Percentiles rank a stretch among this genome's conserved stretches.
These are phyloP conservation scores for Saturnispora bothae DNA, from an alignment of 805 yeast species.

Conservation along the genomic window DNA sequence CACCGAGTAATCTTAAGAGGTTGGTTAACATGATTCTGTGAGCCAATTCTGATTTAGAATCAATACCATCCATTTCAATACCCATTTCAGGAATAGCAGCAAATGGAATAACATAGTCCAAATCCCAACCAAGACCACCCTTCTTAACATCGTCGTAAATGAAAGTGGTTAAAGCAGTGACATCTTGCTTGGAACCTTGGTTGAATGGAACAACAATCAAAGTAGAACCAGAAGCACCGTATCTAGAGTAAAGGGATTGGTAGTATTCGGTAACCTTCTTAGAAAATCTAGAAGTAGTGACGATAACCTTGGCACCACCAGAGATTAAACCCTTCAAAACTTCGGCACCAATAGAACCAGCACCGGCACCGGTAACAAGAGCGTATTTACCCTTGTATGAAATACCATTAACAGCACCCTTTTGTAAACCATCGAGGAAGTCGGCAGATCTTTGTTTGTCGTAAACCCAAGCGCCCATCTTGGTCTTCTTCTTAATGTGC, in stretches of 20 bases:
- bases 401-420: slow-evolving; percentile 89
- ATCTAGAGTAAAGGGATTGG: slow-evolving; percentile 85
- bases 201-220: slow-evolving; percentile 96
- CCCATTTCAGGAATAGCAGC: slow-evolving; percentile 99
- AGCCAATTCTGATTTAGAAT: slow-evolving; percentile 93
- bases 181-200: slow-evolving; percentile 95
- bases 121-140: slow-evolving; percentile 96
- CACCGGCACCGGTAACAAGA: slow-evolving; percentile 96
- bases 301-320: slow-evolving; percentile 97
- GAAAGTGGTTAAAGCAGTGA: slow-evolving; percentile 71
- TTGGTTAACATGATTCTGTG: slow-evolving; percentile 98
- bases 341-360: slow-evolving; percentile 97
- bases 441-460: slow-evolving; percentile 66
- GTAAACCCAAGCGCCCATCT: slow-evolving; percentile 72
- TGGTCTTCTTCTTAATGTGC: slow-evolving; percentile 73
- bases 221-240: slow-evolving; percentile 86
- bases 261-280: slow-evolving; percentile 91
- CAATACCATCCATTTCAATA: slow-evolving; percentile 84
- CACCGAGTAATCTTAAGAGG: slow-evolving; percentile 84
- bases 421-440: slow-evolving; percentile 84
- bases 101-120: slow-evolving; percentile 92
- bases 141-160: slow-evolving; percentile 75
- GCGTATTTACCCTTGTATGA: slow-evolving; percentile 83
- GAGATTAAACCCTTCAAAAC: slow-evolving; percentile 85
- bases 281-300: slow-evolving; percentile 92